These are phyloP conservation scores for Trypanosoma boissoni DNA, from an alignment of 208 protist genomes.

Conservation along the genomic window DNA sequence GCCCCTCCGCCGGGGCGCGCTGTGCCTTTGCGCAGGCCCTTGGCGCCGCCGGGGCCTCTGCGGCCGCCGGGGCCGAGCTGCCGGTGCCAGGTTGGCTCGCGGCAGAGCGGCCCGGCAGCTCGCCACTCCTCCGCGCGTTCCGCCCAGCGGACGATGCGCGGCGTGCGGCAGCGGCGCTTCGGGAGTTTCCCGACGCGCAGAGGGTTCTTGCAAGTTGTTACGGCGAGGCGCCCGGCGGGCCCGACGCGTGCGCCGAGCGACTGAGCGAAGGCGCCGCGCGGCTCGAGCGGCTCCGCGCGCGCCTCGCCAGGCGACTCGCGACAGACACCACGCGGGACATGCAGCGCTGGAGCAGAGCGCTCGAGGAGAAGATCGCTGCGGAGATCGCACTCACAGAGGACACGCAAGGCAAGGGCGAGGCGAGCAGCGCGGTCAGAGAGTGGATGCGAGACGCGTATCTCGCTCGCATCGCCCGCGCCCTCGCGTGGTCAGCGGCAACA, in stretches of 20 bases:
- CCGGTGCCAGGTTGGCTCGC: constrained; percentile 42
- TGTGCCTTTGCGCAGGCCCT: constrained; percentile 47
- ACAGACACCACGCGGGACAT: constrained; percentile 57
- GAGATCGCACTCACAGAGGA: constrained; percentile 46
- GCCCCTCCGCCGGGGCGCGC: constrained; percentile 33
- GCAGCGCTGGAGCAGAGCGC: constrained; percentile 35
- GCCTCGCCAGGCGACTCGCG: constrained; percentile 52
- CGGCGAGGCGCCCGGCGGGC: constrained; percentile 59
- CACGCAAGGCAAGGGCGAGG: constrained; percentile 19
- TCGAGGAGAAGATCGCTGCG: constrained; percentile 43
- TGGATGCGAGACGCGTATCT: constrained; percentile 30
- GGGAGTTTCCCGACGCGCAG: constrained; percentile 40
- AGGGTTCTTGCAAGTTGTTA: constrained; percentile 49
- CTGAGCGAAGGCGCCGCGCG: constrained; percentile 33
- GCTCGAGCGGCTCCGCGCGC: constrained; percentile 65
- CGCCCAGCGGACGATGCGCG: constrained; percentile 29
- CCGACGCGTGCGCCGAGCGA: constrained; percentile 38
- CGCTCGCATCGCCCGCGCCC: constrained; percentile 30
- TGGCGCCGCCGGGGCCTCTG: background rate
- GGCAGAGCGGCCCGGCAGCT: constrained; percentile 20
- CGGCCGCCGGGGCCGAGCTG: constrained; percentile 27
- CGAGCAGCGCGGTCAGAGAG: constrained; percentile 21
- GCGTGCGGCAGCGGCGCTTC: constrained; percentile 32
- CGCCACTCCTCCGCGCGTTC: constrained; percentile 54
- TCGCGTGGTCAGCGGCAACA: constrained; percentile 41